A percentile compares a stretch with the other conserved stretches of the same genome.
Conservation (phyloP, 1,284 basidiomycete genomes). For the Coniophora puteana region DNA sequence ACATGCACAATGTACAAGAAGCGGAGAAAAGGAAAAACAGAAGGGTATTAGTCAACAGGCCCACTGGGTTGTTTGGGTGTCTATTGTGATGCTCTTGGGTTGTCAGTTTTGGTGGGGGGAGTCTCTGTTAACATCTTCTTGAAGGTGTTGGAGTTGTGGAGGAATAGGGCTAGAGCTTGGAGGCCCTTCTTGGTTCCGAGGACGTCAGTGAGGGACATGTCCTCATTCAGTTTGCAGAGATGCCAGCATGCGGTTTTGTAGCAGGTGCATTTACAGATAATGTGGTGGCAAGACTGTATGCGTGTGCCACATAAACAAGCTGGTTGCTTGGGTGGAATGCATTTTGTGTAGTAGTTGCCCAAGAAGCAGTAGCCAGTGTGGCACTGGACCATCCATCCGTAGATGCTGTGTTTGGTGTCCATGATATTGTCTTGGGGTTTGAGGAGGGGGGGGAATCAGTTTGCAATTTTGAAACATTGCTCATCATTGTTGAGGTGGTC, state of each 20-base stretch:
- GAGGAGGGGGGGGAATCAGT: conserved; percentile 20
- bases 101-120: no score
- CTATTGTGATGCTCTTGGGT: no score
- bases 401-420: conserved; percentile 13
- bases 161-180: conserved; percentile 20
- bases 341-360: conserved; percentile 24
- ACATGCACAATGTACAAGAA: no score
- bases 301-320: conserved; percentile 25
- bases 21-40: no score
- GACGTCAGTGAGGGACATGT: conserved; percentile 14
- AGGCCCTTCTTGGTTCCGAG: conserved; percentile 23
- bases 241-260: conserved; percentile 18
- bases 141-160: conserved; percentile 23
- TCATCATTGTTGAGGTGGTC: conserved; percentile 5
- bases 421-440: conserved; percentile 16
- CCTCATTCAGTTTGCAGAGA: conserved; percentile 9
- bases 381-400: conserved; percentile 21
- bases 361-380: conserved; percentile 24
- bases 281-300: conserved; percentile 25
- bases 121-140: no score
- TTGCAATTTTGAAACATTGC: conserved; percentile 20
- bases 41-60: no score
- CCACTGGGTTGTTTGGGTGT: no score
- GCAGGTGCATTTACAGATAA: conserved; percentile 22
- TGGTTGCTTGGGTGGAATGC: conserved; percentile 18